Evolutionary conservation across 2,329 filamentous ascomycete species (phyloP), one percentile per base, ranked within the genome.

Genomic region (Xylariaceae sp.): DNA sequence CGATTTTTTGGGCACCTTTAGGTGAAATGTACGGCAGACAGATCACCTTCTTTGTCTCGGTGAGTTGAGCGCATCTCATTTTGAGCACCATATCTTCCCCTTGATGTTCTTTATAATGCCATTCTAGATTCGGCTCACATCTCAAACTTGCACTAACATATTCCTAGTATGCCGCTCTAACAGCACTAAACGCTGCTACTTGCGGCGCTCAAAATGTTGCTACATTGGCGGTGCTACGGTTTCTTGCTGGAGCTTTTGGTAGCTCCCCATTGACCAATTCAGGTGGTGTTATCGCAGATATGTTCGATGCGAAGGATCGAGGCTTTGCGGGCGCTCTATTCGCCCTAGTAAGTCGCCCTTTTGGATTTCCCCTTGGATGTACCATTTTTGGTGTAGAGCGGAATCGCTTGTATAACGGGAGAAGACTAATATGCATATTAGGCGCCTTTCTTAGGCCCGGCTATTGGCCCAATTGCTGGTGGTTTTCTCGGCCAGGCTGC

Each of bases 401-500:
- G n/a, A n/a, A n/a, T n/a, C n/a, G n/a, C n/a, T n/a, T n/a, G n/a
- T n/a, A n/a, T n/a, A n/a, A n/a, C 23, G 13, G n/a, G 23, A 36
- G 24, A 20, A 33, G 36, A 39, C 57, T 60, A 43, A 59, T 21
- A n/a, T n/a, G n/a, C n/a, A n/a, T n/a, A n/a, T n/a, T n/a, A n/a
- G n/a, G 81, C 85, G 6, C 86, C 86, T 0, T 88, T 88, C 67
- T 74, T 89, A 50, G 86, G 86, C 1, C 85, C 87, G 0, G 81
- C 75, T 72, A 49, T 82, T 74, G 66, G 87, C 0, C 88, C 88
- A 1, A 84, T 89, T 39, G 80, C 81, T 6, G 84, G 84, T 57
- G 86, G 86, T 2, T 91, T 89, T 67, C 72, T 89, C 1, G 83
- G 84, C 8, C 77, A 85, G 67, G 75, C 78, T 2, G 79, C 77